Base-by-base conservation (phyloP, 257 asterid genomes). In the Solanum phureja region DNA sequence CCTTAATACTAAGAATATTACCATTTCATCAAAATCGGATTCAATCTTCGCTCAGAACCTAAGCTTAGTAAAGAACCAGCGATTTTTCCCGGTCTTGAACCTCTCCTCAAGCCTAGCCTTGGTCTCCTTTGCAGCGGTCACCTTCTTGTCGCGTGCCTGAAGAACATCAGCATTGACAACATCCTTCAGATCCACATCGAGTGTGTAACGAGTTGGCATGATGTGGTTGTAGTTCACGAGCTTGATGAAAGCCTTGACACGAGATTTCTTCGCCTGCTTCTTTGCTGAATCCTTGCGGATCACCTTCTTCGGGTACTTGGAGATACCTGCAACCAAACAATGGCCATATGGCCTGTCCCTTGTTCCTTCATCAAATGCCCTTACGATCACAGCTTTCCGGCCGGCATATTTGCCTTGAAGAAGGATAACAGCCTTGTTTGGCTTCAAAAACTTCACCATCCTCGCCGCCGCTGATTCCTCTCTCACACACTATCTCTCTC, bases 361-460 rank as follows among this genome's bases (percentile, higher is more conserved):
- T 16, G 87, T 82, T 64, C 89, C 90, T 16, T 89, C 89, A 14
- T 89, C 90, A 24, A 88, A 86, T 24, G 74, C 52, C 24, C 58
- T 18, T 23, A 89, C 38, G 40, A 89, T 86, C 23, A 84, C 88
- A 13, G 89, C 89, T 12, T 86, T 89, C 6, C 85, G 87, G 23
- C 89, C 89, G 16, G 90, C 89, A 35, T 66, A 89, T 3, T 87
- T 86, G 5, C 89, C 90, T 62, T 89, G 90, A 10, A 89, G 91
- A 18, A 89, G 7, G 75, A 89, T 86, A 9, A 89, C 91, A 2
- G 90, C 91, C n/a, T 89, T 89, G 91, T 87, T 87, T 18, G 85
- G 91, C 58, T 89, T 89, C 85, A 89, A 69, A 46, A 89, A 89
- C 82, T 87, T 89, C 91, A 89, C 91, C 91, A 89, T 87, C 29